A percentile compares a stretch with the other conserved stretches of the same genome.
phyloP scores from a whole-genome alignment of 2,329 filamentous ascomycete genomes.

The Geoglossum cookeanum region DNA sequence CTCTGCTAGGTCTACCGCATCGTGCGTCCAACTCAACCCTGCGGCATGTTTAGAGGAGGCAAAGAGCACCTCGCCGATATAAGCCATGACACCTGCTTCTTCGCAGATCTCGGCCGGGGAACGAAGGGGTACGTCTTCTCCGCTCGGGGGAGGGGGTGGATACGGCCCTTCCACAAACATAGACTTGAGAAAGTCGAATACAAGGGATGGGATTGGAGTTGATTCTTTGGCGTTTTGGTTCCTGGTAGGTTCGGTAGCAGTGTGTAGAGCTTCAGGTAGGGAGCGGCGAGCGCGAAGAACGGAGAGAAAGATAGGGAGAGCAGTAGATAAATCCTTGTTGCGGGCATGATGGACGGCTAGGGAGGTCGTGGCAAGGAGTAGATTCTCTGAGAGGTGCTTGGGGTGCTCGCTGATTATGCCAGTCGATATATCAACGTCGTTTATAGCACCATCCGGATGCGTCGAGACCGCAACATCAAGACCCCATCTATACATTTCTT shows the following conservation, averaged over 20 bases:
- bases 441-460: constrained; percentile 30
- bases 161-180: constrained; percentile 31
- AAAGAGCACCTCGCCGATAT: constrained; percentile 88
- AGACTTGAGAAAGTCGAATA: constrained; percentile 26
- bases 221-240: constrained; percentile 10
- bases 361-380: constrained; percentile 56
- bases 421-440: constrained; percentile 30
- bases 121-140: constrained; percentile 46
- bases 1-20: constrained; percentile 67
- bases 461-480: constrained; percentile 50
- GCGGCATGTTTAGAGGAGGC: constrained; percentile 32
- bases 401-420: constrained; percentile 43
- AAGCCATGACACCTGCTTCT: constrained; percentile 69
- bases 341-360: constrained; percentile 62
- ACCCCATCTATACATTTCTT: constrained; percentile 56
- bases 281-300: constrained; percentile 57
- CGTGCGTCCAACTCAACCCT: constrained; percentile 75
- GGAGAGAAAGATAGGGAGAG: constrained; percentile 72
- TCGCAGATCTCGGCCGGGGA: constrained; percentile 51
- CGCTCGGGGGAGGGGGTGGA: constrained; percentile 50
- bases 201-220: constrained; percentile 15
- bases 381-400: constrained; percentile 46
- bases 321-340: constrained; percentile 42
- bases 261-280: constrained; percentile 22
- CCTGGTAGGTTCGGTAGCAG: constrained; percentile 10